Evolutionary conservation across 805 yeast genomes (phyloP).

Genomic region (Pichia paraexigua): DNA sequence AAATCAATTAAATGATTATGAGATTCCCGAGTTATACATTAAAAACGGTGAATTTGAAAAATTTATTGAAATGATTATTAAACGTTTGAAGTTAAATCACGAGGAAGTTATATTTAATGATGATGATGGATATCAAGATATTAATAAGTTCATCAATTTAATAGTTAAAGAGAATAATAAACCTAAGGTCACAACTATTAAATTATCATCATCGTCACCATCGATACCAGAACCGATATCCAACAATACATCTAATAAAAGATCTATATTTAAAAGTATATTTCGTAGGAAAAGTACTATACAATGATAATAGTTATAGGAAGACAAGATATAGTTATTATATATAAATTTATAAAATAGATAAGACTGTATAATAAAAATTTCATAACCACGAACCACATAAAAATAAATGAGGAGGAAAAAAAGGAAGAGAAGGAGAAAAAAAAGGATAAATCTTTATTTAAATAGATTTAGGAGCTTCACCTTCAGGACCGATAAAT

Average conservation of each 20-base stretch:
- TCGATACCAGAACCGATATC: neutral
- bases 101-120: neutral
- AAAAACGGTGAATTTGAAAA: neutral
- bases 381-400: too few species aligned
- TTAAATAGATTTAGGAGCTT: conserved; percentile 52
- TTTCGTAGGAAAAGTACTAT: neutral
- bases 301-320: neutral
- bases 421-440: too few species aligned
- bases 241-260: neutral
- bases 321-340: neutral
- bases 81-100: neutral
- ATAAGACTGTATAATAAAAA: neutral
- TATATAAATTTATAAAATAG: neutral
- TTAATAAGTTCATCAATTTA: neutral
- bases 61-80: neutral
- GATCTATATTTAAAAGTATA: neutral
- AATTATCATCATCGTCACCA: neutral
- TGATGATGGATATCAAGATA: neutral
- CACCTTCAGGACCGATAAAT: conserved; percentile 92
- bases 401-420: too few species aligned
- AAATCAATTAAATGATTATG: conserved; percentile 15
- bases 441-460: neutral
- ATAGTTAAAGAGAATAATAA: neutral
- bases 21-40: conserved; percentile 16
- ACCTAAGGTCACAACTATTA: neutral